phyloP scores from a whole-genome alignment of 2,329 filamentous ascomycete species.

The Pseudopyricularia javanii region DNA sequence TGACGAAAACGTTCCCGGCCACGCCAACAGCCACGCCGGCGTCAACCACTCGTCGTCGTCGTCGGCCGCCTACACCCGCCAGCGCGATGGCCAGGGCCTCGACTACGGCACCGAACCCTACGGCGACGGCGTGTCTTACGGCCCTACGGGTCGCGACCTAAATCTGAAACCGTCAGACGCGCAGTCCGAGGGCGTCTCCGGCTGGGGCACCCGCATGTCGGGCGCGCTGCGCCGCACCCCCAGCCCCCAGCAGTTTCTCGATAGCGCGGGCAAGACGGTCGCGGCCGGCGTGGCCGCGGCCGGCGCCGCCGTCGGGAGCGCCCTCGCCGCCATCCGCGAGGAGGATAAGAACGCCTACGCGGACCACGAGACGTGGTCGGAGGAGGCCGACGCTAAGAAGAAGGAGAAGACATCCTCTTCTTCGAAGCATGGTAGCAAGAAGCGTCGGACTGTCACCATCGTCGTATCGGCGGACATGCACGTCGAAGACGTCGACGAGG shows the following conservation, averaged over 20 bases:
- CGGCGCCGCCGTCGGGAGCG: conserved; percentile 70
- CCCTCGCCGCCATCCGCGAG: conserved; percentile 71
- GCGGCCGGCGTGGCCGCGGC: conserved; percentile 73
- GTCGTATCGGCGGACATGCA: conserved; percentile 71
- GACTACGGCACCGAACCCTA: conserved; percentile 36
- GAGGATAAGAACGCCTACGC: conserved; percentile 70
- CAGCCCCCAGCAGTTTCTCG: conserved; percentile 79
- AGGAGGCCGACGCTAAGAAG: conserved; percentile 64
- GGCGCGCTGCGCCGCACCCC: conserved; percentile 71
- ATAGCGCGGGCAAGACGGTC: conserved; percentile 70
- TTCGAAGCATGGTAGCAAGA: conserved; percentile 26
- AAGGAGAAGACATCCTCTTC: conserved; percentile 16
- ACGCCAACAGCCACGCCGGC: conserved; percentile 47
- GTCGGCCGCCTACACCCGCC: conserved; percentile 12
- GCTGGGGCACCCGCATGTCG: conserved; percentile 67
- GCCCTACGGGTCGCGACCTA: conserved; percentile 22
- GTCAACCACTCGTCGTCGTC: conserved; percentile 30
- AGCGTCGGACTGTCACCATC: conserved; percentile 71
- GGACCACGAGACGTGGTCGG: conserved; percentile 85
- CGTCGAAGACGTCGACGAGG: conserved; percentile 44
- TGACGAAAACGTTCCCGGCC: conserved; percentile 47
- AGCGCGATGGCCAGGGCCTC: conserved; percentile 11
- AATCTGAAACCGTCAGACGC: conserved; percentile 23
- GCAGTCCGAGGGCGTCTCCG: conserved; percentile 29
- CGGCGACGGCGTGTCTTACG: conserved; percentile 38